A percentile compares a stretch with the other conserved stretches of the same genome.
phyloP scores from a whole-genome alignment of 108 stramenopile species.

The Mediolabrus comicus region DNA sequence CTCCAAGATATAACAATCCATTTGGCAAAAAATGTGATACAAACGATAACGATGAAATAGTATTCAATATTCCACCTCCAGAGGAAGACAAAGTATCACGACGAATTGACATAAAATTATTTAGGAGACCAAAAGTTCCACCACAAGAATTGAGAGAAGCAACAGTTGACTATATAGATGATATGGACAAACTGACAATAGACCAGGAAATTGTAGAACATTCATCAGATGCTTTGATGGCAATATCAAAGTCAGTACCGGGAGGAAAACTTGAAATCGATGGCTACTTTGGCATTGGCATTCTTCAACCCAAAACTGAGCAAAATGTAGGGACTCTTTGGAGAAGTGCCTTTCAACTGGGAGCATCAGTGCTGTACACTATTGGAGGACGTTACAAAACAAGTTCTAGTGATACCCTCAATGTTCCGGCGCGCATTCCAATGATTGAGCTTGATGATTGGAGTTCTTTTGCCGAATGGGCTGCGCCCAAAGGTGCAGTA shows the following conservation, averaged over 20 bases:
- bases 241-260: slow-evolving; percentile 23
- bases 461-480: slow-evolving; percentile 33
- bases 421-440: slow-evolving; percentile 38
- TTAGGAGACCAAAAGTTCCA: slow-evolving; percentile 21
- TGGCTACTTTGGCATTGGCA: slow-evolving; percentile 46
- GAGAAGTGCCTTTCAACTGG: slow-evolving; percentile 39
- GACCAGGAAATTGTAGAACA: slow-evolving; percentile 5
- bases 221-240: slow-evolving; percentile 22
- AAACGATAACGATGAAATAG: background rate
- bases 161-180: background rate
- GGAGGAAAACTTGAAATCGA: slow-evolving; percentile 12
- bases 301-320: slow-evolving; percentile 37
- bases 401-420: slow-evolving; percentile 30
- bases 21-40: slow-evolving; percentile 8
- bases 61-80: slow-evolving; percentile 12
- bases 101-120: slow-evolving; percentile 36
- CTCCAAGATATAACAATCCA: slow-evolving; percentile 19
- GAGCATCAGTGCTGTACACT: slow-evolving; percentile 45
- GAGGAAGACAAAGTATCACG: background rate
- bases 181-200: background rate
- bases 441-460: slow-evolving; percentile 44
- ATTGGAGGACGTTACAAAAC: slow-evolving; percentile 46
- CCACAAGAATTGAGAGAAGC: background rate
- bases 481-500: slow-evolving; percentile 28
- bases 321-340: slow-evolving; percentile 37